Conservation (phyloP, 116 monocot species). For the Iris pallida region DNA sequence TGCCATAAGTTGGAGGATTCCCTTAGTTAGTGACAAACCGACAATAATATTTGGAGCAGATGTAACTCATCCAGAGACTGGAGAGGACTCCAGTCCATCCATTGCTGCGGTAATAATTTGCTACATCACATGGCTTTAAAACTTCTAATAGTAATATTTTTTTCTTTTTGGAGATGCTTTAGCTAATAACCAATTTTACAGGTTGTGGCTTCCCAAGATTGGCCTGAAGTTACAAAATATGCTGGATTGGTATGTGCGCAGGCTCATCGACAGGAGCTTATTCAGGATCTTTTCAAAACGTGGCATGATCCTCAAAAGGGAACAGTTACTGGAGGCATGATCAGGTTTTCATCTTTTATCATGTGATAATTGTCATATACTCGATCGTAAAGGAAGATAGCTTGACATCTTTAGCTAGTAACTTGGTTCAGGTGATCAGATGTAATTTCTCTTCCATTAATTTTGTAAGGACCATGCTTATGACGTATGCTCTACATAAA, state of each 20-base stretch:
- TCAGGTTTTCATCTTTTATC: conserved; percentile 35
- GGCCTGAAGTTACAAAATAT: conserved; percentile 83
- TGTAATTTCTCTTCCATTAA: too few relatives aligned
- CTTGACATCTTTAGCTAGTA: too few relatives aligned
- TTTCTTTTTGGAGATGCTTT: background rate
- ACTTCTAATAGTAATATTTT: background rate
- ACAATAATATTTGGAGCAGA: conserved; percentile 94
- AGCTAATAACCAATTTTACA: conserved; percentile 9
- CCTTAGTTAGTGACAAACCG: conserved; percentile 66
- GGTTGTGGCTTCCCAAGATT: conserved; percentile 90
- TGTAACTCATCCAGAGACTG: conserved; percentile 80
- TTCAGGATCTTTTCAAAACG: conserved; percentile 57
- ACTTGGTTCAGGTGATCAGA: too few relatives aligned
- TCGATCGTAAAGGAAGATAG: too few relatives aligned
- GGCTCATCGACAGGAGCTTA: conserved; percentile 69
- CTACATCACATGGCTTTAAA: background rate
- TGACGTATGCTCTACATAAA: too few relatives aligned
- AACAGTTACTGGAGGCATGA: conserved; percentile 61
- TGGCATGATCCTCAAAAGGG: conserved; percentile 65
- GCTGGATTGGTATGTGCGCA: conserved; percentile 71
- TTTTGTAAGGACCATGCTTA: too few relatives aligned
- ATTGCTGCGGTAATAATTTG: conserved; percentile 64
- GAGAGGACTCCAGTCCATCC: conserved; percentile 78
- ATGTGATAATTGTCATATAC: too few relatives aligned
- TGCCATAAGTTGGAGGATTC: conserved; percentile 64